A percentile compares a stretch with the other conserved stretches of the same genome.
phyloP scores from a whole-genome alignment of 768 basidiomycete genomes.

The Trametes coccinea region DNA sequence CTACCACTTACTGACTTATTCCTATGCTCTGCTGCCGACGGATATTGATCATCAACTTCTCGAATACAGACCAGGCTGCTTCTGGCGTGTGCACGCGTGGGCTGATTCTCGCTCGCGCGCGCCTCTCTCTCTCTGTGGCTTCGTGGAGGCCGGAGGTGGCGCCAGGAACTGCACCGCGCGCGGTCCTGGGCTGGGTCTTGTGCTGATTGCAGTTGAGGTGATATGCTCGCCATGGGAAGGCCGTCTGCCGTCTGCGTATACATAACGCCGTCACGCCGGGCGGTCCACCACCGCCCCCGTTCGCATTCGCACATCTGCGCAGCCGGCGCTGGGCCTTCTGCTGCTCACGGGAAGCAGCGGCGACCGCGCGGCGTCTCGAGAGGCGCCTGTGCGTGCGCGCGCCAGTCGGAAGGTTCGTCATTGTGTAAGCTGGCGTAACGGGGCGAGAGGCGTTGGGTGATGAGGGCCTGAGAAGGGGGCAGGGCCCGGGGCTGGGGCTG shows the following conservation, averaged over 20 bases:
- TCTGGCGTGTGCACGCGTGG: background rate
- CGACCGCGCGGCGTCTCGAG: background rate
- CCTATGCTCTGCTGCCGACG: slow-evolving; percentile 6
- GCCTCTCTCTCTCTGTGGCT: too few relatives aligned
- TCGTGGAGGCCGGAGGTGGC: background rate
- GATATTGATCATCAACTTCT: slow-evolving; percentile 16
- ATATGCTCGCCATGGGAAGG: too few relatives aligned
- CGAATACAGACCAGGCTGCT: slow-evolving; percentile 6
- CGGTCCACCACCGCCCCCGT: too few relatives aligned
- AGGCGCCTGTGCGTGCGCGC: background rate
- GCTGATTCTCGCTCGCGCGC: background rate
- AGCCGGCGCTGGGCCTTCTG: too few relatives aligned
- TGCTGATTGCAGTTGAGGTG: background rate
- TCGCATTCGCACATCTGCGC: too few relatives aligned
- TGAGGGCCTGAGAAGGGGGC: slow-evolving; percentile 1
- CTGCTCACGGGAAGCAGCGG: too few relatives aligned
- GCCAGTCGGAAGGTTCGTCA: slow-evolving; percentile 3
- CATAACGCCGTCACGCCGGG: too few relatives aligned
- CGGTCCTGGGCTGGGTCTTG: background rate
- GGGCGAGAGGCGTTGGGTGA: too few relatives aligned
- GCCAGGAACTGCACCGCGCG: background rate
- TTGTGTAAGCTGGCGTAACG: slow-evolving; percentile 2
- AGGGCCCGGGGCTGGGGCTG: too few relatives aligned
- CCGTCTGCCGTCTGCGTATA: too few relatives aligned
- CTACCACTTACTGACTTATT: slow-evolving; percentile 28